Conservation (phyloP, 306 rosid genomes). For the Gynostemma pentaphyllum region DNA sequence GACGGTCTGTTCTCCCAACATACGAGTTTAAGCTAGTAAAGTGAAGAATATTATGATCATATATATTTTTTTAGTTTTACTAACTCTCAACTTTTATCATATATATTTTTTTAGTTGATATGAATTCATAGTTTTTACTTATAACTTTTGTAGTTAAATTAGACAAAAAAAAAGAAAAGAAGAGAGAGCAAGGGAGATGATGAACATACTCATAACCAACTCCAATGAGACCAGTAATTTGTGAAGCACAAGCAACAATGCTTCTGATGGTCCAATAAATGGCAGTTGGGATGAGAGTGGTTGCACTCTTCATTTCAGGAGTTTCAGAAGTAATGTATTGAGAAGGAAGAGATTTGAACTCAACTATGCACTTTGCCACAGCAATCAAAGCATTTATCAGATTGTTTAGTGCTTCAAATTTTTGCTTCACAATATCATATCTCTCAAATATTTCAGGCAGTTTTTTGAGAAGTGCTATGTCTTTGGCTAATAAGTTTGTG, state of each 20-base stretch:
- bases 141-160: too few relatives aligned
- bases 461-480: constrained; percentile 32
- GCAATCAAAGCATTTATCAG: constrained; percentile 29
- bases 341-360: constrained; percentile 30
- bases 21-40: too few relatives aligned
- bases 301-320: constrained; percentile 21
- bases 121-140: too few relatives aligned
- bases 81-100: too few relatives aligned
- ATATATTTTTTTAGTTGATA: too few relatives aligned
- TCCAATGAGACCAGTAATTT: constrained; percentile 24
- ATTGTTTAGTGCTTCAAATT: constrained; percentile 32
- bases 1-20: too few relatives aligned
- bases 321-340: constrained; percentile 22
- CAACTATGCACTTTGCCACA: constrained; percentile 32
- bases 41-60: too few relatives aligned
- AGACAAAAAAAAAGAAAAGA: too few relatives aligned
- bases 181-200: too few relatives aligned
- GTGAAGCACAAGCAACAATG: constrained; percentile 31
- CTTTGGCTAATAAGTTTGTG: constrained; percentile 38
- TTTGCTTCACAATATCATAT: constrained; percentile 16
- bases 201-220: constrained; percentile 33
- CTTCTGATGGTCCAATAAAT: constrained; percentile 56
- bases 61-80: too few relatives aligned
- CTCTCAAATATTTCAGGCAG: constrained; percentile 38
- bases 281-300: constrained; percentile 31